Evolutionary conservation across 306 rosid species (phyloP).

Genomic region (Fragaria vesca): DNA sequence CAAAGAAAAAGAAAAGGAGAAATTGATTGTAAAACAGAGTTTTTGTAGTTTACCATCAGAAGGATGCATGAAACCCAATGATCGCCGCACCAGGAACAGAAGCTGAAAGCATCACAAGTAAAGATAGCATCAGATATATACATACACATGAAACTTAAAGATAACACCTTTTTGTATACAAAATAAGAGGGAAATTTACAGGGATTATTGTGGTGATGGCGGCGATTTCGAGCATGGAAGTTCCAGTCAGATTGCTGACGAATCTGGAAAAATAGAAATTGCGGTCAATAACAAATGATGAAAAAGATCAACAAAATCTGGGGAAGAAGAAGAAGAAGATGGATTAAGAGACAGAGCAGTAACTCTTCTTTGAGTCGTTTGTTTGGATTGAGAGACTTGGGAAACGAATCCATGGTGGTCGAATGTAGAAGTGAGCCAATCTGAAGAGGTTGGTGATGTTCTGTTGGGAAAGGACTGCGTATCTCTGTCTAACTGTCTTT

Average conservation of each 20-base stretch:
- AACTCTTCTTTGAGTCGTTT: conserved; percentile 86
- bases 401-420: conserved; percentile 61
- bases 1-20: neutral
- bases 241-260: conserved; percentile 61
- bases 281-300: neutral
- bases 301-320: neutral
- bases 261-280: conserved; percentile 35
- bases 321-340: neutral
- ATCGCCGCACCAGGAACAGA: conserved; percentile 48
- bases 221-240: conserved; percentile 62
- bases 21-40: neutral
- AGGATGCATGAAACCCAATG: conserved; percentile 12
- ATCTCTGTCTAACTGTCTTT: too few species aligned
- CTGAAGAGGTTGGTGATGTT: neutral
- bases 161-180: neutral
- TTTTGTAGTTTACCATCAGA: conserved; percentile 25
- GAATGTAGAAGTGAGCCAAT: neutral
- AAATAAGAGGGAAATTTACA: conserved; percentile 12
- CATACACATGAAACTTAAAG: neutral
- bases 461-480: neutral
- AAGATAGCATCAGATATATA: neutral
- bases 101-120: conserved; percentile 24
- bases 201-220: conserved; percentile 40
- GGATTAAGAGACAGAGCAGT: conserved; percentile 16
- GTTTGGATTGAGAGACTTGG: conserved; percentile 50